Conservation (phyloP, 2,329 filamentous ascomycete species). For the Alternaria dauci region DNA sequence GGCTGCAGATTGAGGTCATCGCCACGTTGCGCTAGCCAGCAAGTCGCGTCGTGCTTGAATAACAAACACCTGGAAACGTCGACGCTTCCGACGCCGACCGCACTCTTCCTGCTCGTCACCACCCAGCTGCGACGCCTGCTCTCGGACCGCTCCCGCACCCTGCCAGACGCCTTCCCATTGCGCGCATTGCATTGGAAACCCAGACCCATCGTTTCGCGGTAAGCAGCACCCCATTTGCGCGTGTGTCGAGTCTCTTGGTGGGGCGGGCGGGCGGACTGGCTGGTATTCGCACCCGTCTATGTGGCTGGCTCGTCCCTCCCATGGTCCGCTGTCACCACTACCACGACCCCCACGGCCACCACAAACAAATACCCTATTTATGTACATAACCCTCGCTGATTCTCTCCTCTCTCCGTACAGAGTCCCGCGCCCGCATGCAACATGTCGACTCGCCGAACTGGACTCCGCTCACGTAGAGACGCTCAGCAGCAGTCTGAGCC, state of each 20-base stretch:
- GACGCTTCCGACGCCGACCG: slow-evolving; percentile 15
- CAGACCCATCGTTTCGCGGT: slow-evolving; percentile 18
- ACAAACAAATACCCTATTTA: slow-evolving; percentile 9
- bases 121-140: slow-evolving; percentile 13
- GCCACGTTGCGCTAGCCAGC: slow-evolving; percentile 17
- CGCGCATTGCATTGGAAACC: slow-evolving; percentile 10
- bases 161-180: neutral
- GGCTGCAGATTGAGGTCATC: slow-evolving; percentile 3
- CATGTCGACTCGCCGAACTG: slow-evolving; percentile 23
- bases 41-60: slow-evolving; percentile 25
- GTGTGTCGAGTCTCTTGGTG: slow-evolving; percentile 24
- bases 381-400: slow-evolving; percentile 27
- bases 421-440: slow-evolving; percentile 28
- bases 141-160: slow-evolving; percentile 8
- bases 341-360: neutral
- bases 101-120: slow-evolving; percentile 1
- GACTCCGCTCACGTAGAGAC: slow-evolving; percentile 33
- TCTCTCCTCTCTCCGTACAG: slow-evolving; percentile 5
- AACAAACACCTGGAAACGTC: slow-evolving; percentile 23
- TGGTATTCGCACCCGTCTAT: neutral
- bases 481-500: slow-evolving; percentile 47
- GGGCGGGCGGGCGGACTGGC: slow-evolving; percentile 14
- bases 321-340: slow-evolving; percentile 11
- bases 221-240: slow-evolving; percentile 18
- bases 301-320: slow-evolving; percentile 15